Base-by-base conservation (phyloP, 352 stramenopile genomes). In the Phytophthora macrochlamydospora region DNA sequence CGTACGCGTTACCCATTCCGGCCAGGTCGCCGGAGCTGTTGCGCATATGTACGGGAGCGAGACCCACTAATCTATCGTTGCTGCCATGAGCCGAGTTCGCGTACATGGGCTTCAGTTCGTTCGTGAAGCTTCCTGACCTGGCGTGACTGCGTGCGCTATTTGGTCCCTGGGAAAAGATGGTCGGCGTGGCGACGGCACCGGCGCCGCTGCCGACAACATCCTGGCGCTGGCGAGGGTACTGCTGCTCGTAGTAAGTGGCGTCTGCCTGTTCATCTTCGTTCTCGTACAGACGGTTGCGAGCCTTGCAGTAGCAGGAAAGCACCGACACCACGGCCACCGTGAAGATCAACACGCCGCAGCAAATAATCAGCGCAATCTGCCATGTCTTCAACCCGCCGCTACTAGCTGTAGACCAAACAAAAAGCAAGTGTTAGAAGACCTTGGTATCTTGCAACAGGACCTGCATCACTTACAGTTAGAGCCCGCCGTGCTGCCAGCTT, bases 331-430 rank as follows among this genome's bases (percentile, higher is more conserved):
- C 64, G 2, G 75, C 78, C 28, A 87, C 78, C 9, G 67, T 73
- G 50, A 87, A 87, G 24, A 83, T 68, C 49, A 87, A 59, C 59
- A 76, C 66, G 4, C 68, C 74, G 51, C 69, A 87, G 68, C 76
- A 87, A 57, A 87, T 87, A 58, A 87, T 87, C 11, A 87, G 54
- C 42, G 71, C 71, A 51, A 87, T 85, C 50, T 87, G 78, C 78
- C 78, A 87, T 51, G 67, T 83, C 38, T 74, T 60, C 33, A 87
- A 62, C 5, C 75, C 67, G 29, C 67, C 56, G 29, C 50, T 48
- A 31, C 33, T 69, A 57, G 50, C 59, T 79, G 37, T 24, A 61
- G 53, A 29, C 14, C 33, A 45, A 7, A 6, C 14, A 65, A 52
- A 24, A 37, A 56, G 8, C 18, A 42, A 40, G 9, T 40, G 18